Evolutionary conservation across 2,329 filamentous ascomycete genomes (phyloP).

Genomic region (Aspergillus calidoustus): DNA sequence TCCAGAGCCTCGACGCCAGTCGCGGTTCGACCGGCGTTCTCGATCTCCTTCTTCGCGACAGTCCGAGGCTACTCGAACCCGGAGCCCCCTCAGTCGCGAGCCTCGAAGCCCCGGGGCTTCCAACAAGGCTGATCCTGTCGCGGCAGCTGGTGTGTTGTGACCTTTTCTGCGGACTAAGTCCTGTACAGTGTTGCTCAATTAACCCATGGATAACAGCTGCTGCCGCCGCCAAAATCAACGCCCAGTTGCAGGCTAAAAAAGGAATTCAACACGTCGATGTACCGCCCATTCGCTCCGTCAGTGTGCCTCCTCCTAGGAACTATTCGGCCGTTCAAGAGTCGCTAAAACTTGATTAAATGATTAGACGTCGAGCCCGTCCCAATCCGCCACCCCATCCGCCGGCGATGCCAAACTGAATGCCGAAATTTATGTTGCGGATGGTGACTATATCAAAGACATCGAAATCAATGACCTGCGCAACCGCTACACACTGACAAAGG

Average conservation of each 20-base stretch:
- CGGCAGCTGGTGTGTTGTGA: conserved; percentile 69
- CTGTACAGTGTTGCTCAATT: neutral
- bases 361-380: conserved; percentile 56
- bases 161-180: neutral
- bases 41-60: conserved; percentile 74
- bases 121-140: conserved; percentile 67
- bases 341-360: conserved; percentile 2
- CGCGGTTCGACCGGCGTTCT: conserved; percentile 90
- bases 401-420: conserved; percentile 70
- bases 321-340: neutral
- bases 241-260: conserved; percentile 81
- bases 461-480: conserved; percentile 98
- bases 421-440: conserved; percentile 92
- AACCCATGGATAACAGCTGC: conserved; percentile 63
- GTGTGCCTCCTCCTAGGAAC: conserved; percentile 19
- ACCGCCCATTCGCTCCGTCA: conserved; percentile 72
- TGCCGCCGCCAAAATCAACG: conserved; percentile 85
- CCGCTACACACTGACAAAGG: conserved; percentile 95
- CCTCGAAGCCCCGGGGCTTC: conserved; percentile 52
- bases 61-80: conserved; percentile 73
- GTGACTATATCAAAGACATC: conserved; percentile 98
- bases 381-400: conserved; percentile 58
- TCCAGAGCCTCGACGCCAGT: conserved; percentile 74
- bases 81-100: conserved; percentile 72
- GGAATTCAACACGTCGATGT: conserved; percentile 90